Conservation (phyloP, 1,139 yeast species). For the Groenewaldozyma sp. region DNA sequence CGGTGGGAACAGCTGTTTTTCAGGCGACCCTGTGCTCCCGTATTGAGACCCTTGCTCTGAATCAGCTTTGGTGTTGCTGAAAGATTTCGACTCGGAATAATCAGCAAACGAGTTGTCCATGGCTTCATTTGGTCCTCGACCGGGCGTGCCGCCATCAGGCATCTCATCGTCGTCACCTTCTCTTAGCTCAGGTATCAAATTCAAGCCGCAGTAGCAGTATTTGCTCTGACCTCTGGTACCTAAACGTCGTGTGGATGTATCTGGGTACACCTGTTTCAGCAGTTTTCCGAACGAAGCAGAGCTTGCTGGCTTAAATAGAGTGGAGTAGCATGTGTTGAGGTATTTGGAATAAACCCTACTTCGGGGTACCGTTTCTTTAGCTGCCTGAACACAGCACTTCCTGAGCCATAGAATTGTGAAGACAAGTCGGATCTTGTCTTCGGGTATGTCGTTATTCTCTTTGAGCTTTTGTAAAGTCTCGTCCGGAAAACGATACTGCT, state of each 20-base stretch:
- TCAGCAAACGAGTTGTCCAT: no score
- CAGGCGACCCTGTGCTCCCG: no score
- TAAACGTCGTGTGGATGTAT: slow-evolving; percentile 67
- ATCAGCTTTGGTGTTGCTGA: no score
- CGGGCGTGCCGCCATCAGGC: not conserved
- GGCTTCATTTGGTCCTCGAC: no score
- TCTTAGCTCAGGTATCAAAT: no score
- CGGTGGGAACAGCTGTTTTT: no score
- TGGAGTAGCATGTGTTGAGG: slow-evolving; percentile 61
- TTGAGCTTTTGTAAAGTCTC: not conserved
- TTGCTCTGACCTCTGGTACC: slow-evolving; percentile 87
- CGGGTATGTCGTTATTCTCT: slow-evolving; percentile 12
- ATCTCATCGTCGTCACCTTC: no score
- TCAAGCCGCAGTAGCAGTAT: slow-evolving; percentile 84
- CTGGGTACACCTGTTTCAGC: slow-evolving; percentile 65
- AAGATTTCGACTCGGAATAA: no score
- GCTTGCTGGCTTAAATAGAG: slow-evolving; percentile 59
- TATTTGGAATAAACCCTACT: slow-evolving; percentile 76
- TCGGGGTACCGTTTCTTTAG: slow-evolving; percentile 73
- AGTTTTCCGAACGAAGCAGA: slow-evolving; percentile 87
- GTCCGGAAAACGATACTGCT: not conserved
- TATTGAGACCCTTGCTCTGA: no score
- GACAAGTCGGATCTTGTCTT: slow-evolving; percentile 63
- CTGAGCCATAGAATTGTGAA: slow-evolving; percentile 78
- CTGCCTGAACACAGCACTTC: slow-evolving; percentile 55